phyloP scores from a whole-genome alignment of 371 early-diverging fungal species.

The Polyrhizophydium stewartii region DNA sequence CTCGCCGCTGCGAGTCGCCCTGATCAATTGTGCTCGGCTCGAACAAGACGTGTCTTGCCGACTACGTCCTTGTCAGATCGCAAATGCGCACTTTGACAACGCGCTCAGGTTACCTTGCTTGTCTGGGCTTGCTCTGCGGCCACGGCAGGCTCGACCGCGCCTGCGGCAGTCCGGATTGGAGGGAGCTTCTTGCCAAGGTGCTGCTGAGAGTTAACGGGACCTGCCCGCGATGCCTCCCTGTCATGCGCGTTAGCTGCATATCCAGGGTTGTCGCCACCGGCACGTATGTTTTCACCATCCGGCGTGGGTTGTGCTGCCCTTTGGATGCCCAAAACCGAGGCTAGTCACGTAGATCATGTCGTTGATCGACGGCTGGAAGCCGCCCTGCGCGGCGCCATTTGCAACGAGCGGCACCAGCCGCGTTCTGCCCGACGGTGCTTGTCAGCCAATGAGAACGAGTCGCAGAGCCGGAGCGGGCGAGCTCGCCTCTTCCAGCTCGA shows the following conservation, averaged over 20 bases:
- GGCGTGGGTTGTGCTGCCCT: not conserved
- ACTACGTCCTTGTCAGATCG: not conserved
- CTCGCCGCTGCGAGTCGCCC: not conserved
- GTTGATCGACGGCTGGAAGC: not conserved
- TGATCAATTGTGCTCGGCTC: not conserved
- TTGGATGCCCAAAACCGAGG: not conserved
- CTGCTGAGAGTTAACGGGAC: not conserved
- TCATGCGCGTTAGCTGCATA: not conserved
- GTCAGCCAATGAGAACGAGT: not conserved
- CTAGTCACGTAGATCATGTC: slow-evolving; percentile 3
- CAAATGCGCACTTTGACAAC: not conserved
- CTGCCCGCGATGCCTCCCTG: not conserved
- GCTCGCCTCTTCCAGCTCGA: slow-evolving; percentile 1
- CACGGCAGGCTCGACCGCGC: not conserved
- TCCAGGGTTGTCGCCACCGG: not conserved
- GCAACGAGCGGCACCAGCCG: not conserved
- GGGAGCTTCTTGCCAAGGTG: slow-evolving; percentile 5
- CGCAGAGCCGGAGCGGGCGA: not conserved
- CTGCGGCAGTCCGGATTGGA: not conserved
- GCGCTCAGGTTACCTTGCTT: not conserved
- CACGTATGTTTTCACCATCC: slow-evolving; percentile 1
- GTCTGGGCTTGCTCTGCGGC: not conserved
- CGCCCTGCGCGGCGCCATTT: not conserved
- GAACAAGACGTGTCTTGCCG: not conserved
- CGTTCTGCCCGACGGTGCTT: not conserved